Conservation (phyloP, 2,329 filamentous ascomycete genomes). For the Bipolaris sorokiniana region DNA sequence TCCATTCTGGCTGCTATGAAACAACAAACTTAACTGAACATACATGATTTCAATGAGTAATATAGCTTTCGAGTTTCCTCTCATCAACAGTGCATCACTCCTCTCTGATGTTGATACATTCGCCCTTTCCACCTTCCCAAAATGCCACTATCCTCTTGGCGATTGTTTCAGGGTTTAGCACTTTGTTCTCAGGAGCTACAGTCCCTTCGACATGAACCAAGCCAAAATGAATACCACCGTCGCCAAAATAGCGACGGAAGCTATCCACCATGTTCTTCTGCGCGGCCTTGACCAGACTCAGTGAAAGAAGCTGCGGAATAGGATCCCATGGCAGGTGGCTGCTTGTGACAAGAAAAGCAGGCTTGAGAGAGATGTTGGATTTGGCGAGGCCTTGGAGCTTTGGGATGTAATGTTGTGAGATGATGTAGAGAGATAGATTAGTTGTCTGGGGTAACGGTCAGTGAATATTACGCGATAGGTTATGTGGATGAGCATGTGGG, state of each 20-base stretch:
- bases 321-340: conserved; percentile 57
- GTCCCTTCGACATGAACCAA: conserved; percentile 56
- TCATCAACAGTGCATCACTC: not conserved
- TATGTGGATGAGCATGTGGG: not conserved
- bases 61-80: not conserved
- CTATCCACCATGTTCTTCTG: conserved; percentile 59
- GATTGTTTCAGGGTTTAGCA: conserved; percentile 55
- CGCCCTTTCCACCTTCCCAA: conserved; percentile 50
- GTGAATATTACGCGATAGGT: not conserved
- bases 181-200: conserved; percentile 51
- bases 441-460: conserved; percentile 46
- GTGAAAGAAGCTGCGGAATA: conserved; percentile 55
- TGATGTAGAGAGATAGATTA: conserved; percentile 56
- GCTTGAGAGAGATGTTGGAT: conserved; percentile 43
- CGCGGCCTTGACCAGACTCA: conserved; percentile 59
- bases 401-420: conserved; percentile 57
- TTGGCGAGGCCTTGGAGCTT: conserved; percentile 44
- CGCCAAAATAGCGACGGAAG: conserved; percentile 50
- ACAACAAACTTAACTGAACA: not conserved
- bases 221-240: conserved; percentile 55
- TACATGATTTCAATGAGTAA: too few species aligned
- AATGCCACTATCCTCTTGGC: conserved; percentile 54
- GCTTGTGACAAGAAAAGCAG: conserved; percentile 58
- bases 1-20: too few species aligned
- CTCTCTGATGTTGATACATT: conserved; percentile 33